Evolutionary conservation across 768 basidiomycete species (phyloP).

Genomic region (Phlebiopsis gigantea): DNA sequence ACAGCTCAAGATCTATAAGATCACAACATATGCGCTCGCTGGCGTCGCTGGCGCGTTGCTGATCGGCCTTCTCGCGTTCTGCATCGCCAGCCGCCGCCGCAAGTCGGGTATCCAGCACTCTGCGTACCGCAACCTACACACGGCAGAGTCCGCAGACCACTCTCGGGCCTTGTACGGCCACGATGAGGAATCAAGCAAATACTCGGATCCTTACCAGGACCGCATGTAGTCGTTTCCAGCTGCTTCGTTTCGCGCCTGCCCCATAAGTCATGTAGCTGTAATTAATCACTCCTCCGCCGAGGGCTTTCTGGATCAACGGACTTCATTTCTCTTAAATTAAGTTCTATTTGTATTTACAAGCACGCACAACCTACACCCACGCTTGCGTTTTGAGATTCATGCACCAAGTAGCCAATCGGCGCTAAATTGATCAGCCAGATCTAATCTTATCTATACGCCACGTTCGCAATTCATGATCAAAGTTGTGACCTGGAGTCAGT

Average conservation of each 20-base stretch:
- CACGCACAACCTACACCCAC: too few relatives aligned
- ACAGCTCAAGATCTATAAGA: conserved; percentile 11
- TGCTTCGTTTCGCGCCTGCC: not conserved
- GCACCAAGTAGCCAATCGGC: too few relatives aligned
- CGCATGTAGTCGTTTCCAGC: not conserved
- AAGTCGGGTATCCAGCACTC: not conserved
- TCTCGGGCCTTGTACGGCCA: conserved; percentile 8
- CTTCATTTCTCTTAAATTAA: not conserved
- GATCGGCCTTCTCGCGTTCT: conserved; percentile 4
- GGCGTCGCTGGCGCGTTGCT: conserved; percentile 2
- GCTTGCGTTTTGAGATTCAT: too few relatives aligned
- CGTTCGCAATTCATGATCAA: conserved; percentile 6
- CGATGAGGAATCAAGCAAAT: conserved; percentile 8
- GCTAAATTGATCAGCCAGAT: not conserved
- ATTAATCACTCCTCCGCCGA: not conserved
- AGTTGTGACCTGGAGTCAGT: conserved; percentile 3
- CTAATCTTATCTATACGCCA: conserved; percentile 5
- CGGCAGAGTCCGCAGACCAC: not conserved
- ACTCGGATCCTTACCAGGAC: conserved; percentile 12
- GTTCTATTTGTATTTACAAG: not conserved
- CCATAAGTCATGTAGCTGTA: not conserved
- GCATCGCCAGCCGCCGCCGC: conserved; percentile 3
- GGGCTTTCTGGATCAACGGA: not conserved
- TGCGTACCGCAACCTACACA: conserved; percentile 11
- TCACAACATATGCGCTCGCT: conserved; percentile 1